A percentile compares a stretch with the other conserved stretches of the same genome.
Evolutionary conservation across 2,329 filamentous ascomycete genomes (phyloP).

Genomic region (Cytospora leucostoma): DNA sequence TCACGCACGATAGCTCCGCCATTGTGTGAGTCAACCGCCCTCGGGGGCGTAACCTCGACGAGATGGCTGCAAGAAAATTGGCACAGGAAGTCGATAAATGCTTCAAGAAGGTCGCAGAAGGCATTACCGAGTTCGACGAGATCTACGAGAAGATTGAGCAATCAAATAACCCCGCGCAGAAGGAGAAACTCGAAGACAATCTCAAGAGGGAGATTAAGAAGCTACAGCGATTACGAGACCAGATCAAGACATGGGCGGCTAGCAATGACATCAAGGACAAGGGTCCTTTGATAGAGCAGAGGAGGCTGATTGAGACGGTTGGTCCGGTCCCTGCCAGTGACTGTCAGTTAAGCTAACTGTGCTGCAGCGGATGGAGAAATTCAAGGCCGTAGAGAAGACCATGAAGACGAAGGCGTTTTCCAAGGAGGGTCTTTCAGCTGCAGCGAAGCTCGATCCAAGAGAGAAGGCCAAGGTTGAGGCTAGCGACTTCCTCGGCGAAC

Average conservation of each 20-base stretch:
- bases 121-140: constrained; percentile 85
- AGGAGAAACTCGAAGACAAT: constrained; percentile 97
- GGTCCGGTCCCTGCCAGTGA: constrained; percentile 39
- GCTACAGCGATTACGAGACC: constrained; percentile 92
- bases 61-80: constrained; percentile 93
- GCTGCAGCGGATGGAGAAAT: constrained; percentile 93
- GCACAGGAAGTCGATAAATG: constrained; percentile 98
- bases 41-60: constrained; percentile 36
- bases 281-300: constrained; percentile 87
- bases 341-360: constrained; percentile 16
- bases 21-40: constrained; percentile 1
- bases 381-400: constrained; percentile 99
- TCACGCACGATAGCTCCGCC: constrained; percentile 23
- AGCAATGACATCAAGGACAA: constrained; percentile 99
- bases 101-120: constrained; percentile 97
- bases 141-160: constrained; percentile 98
- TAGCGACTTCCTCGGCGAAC: constrained; percentile 79
- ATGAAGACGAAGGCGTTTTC: constrained; percentile 99
- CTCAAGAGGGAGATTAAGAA: constrained; percentile 99
- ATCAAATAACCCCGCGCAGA: constrained; percentile 89
- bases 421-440: constrained; percentile 91
- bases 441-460: constrained; percentile 93
- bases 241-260: constrained; percentile 99
- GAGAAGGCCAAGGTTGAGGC: constrained; percentile 92
- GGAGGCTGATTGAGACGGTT: constrained; percentile 97